Conservation (phyloP, 2,329 filamentous ascomycete genomes). For the Trichoderma atrobrunneum region DNA sequence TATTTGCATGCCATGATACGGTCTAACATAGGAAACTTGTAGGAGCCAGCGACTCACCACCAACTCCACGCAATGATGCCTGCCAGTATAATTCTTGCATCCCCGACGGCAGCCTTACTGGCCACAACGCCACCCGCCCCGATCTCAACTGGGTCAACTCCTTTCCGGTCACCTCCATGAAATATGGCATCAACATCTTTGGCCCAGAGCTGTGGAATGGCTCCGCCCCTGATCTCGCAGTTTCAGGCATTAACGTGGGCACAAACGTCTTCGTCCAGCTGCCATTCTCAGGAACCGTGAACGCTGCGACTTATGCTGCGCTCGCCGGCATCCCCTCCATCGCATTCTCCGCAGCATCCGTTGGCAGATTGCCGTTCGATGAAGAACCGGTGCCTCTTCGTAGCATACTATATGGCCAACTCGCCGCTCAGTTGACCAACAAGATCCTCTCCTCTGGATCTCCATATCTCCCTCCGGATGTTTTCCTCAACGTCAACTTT, state of each 20-base stretch:
- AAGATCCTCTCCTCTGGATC: constrained; percentile 53
- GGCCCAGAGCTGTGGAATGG: constrained; percentile 29
- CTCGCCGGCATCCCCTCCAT: constrained; percentile 59
- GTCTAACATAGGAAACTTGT: not conserved
- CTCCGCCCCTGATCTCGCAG: constrained; percentile 58
- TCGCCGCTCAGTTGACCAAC: constrained; percentile 57
- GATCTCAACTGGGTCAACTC: constrained; percentile 71
- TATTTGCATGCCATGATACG: not conserved
- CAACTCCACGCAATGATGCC: constrained; percentile 44
- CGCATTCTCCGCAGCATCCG: constrained; percentile 60
- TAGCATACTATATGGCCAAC: constrained; percentile 60
- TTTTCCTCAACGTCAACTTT: constrained; percentile 70
- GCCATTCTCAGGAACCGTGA: constrained; percentile 65
- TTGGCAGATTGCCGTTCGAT: constrained; percentile 53
- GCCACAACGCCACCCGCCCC: constrained; percentile 54
- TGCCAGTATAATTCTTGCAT: constrained; percentile 65
- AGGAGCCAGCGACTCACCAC: constrained; percentile 52
- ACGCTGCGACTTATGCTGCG: constrained; percentile 59
- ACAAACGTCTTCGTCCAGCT: constrained; percentile 56
- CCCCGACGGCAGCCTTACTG: constrained; percentile 53
- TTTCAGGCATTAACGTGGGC: constrained; percentile 61
- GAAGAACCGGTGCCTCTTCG: constrained; percentile 49
- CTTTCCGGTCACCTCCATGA: constrained; percentile 52
- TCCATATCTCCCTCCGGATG: constrained; percentile 60
- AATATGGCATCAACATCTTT: constrained; percentile 15